Evolutionary conservation across 371 early-diverging fungal species (phyloP).

Genomic region (Gilbertella persicaria): DNA sequence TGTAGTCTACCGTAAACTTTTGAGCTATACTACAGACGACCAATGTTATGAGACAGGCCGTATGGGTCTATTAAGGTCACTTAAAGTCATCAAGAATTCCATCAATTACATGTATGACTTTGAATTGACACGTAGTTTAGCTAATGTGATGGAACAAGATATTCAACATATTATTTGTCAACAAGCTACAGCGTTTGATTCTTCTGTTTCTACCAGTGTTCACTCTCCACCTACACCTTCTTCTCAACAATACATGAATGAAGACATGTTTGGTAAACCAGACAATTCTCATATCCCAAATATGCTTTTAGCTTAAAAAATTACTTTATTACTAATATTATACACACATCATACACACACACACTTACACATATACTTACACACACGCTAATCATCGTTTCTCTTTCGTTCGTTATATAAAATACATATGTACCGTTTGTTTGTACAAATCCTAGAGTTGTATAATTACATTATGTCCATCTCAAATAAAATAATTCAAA

Average conservation of each 20-base stretch:
- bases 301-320: no score
- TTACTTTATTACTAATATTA: no score
- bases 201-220: background rate
- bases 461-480: no score
- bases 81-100: constrained; percentile 34
- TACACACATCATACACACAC: no score
- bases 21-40: constrained; percentile 26
- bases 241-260: background rate
- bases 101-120: constrained; percentile 40
- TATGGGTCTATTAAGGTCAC: constrained; percentile 30
- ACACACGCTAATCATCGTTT: no score
- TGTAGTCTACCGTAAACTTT: constrained; percentile 35
- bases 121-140: constrained; percentile 35
- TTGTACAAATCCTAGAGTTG: no score
- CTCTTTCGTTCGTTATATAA: no score
- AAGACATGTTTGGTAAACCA: background rate
- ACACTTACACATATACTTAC: no score
- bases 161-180: constrained; percentile 20
- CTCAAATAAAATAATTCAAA: no score
- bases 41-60: constrained; percentile 28
- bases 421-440: no score
- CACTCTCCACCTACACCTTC: constrained; percentile 4
- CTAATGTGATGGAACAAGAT: constrained; percentile 30
- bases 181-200: constrained; percentile 1
- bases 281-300: no score